A percentile compares a stretch with the other conserved stretches of the same genome.
Evolutionary conservation across 2,329 filamentous ascomycete genomes (phyloP).

Genomic region (Mycosphaerelloides madeirae): DNA sequence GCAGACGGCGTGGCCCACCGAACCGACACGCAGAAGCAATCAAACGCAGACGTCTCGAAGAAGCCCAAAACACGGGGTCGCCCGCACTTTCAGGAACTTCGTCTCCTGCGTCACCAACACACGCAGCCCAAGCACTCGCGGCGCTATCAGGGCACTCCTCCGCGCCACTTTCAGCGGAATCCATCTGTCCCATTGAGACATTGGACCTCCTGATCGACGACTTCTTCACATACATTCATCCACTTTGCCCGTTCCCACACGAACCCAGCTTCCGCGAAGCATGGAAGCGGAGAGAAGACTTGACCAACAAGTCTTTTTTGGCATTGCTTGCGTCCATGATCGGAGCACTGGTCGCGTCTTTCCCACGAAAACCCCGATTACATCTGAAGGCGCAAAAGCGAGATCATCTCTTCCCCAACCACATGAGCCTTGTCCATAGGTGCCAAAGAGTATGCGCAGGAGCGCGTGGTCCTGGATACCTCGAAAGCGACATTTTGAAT

Average conservation of each 20-base stretch:
- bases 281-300: slow-evolving; percentile 63
- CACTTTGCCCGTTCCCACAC: slow-evolving; percentile 71
- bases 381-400: slow-evolving; percentile 65
- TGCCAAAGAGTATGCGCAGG: slow-evolving; percentile 66
- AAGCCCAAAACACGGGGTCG: slow-evolving; percentile 27
- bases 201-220: slow-evolving; percentile 69
- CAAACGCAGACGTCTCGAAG: slow-evolving; percentile 55
- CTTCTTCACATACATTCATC: slow-evolving; percentile 79
- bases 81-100: slow-evolving; percentile 41
- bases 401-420: slow-evolving; percentile 62
- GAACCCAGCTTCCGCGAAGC: slow-evolving; percentile 70
- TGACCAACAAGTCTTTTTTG: slow-evolving; percentile 62
- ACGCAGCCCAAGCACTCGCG: slow-evolving; percentile 50
- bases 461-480: slow-evolving; percentile 57
- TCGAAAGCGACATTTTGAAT: slow-evolving; percentile 51
- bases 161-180: slow-evolving; percentile 54
- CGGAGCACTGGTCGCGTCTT: slow-evolving; percentile 66
- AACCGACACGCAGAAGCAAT: slow-evolving; percentile 64
- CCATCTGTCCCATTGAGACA: slow-evolving; percentile 65
- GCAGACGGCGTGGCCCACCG: slow-evolving; percentile 59
- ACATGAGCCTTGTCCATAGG: slow-evolving; percentile 64
- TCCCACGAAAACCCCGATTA: slow-evolving; percentile 64
- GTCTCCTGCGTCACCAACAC: slow-evolving; percentile 48
- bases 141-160: slow-evolving; percentile 45
- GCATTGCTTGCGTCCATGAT: slow-evolving; percentile 72